Conservation (phyloP, 768 basidiomycete species). For the Rhodotorula sphaerocarpa region DNA sequence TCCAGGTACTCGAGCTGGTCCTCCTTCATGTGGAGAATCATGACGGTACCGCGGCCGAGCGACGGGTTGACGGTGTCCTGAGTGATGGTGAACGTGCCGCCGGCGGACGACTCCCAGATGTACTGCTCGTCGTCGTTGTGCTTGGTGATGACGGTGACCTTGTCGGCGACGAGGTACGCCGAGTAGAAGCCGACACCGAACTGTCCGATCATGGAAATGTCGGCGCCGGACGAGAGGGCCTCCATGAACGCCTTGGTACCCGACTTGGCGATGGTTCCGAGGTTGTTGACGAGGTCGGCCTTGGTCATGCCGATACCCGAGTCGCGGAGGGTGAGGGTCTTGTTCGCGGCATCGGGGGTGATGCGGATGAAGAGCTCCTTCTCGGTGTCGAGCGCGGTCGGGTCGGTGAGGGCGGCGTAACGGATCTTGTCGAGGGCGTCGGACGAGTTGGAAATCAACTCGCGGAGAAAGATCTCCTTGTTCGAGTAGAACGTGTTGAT, state of each 20-base stretch:
- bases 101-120: constrained; percentile 99
- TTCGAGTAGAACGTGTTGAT: constrained; percentile 99
- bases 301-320: constrained; percentile 99
- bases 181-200: constrained; percentile 98
- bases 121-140: constrained; percentile 99
- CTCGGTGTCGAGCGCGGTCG: constrained; percentile 74
- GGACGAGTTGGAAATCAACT: constrained; percentile 91
- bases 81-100: constrained; percentile 98
- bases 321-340: constrained; percentile 80
- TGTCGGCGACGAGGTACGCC: constrained; percentile 96
- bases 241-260: constrained; percentile 93
- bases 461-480: constrained; percentile 96
- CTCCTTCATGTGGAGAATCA: constrained; percentile 89
- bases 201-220: constrained; percentile 46
- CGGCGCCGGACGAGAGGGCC: constrained; percentile 60
- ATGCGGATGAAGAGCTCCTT: constrained; percentile 94
- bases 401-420: constrained; percentile 89
- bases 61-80: constrained; percentile 79
- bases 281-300: constrained; percentile 98
- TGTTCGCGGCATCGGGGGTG: constrained; percentile 91
- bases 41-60: constrained; percentile 86
- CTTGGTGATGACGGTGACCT: constrained; percentile 96
- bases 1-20: constrained; percentile 98
- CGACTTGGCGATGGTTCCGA: constrained; percentile 49
- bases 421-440: constrained; percentile 99